These are phyloP conservation scores for Aspergillus nidulans DNA, from an alignment of 495 filamentous ascomycete genomes.

Conservation along the genomic window DNA sequence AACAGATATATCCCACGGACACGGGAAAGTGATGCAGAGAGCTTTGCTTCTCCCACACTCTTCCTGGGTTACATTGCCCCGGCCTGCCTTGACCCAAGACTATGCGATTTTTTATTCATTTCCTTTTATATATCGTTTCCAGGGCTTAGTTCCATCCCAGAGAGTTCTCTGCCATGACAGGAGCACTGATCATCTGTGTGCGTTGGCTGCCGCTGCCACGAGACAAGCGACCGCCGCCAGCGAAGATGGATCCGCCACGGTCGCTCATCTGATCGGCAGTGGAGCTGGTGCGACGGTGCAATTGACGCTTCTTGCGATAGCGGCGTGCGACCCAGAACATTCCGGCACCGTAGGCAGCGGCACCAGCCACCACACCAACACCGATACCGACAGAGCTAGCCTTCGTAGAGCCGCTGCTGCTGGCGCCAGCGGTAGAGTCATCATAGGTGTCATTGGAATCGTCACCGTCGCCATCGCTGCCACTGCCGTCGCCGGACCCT, in stretches of 20 bases:
- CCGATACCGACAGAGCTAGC: constrained; percentile 82
- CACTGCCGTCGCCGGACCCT: constrained; percentile 15
- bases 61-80: constrained; percentile 11
- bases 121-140: constrained; percentile 12
- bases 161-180: constrained; percentile 95
- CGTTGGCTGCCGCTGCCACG: constrained; percentile 55
- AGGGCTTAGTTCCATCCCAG: constrained; percentile 86
- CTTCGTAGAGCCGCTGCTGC: constrained; percentile 48
- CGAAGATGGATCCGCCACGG: constrained; percentile 33
- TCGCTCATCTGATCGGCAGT: constrained; percentile 48
- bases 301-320: constrained; percentile 81
- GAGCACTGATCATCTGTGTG: constrained; percentile 72
- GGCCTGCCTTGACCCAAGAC: constrained; percentile 7
- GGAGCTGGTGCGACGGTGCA: constrained; percentile 71
- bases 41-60: constrained; percentile 24
- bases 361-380: constrained; percentile 70
- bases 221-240: constrained; percentile 37
- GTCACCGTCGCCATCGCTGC: constrained; percentile 17
- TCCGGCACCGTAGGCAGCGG: constrained; percentile 91
- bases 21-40: constrained; percentile 4
- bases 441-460: constrained; percentile 30
- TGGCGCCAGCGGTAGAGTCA: constrained; percentile 40
- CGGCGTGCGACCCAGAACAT: constrained; percentile 95
- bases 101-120: constrained; percentile 2
- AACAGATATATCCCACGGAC: constrained; percentile 8